Base-by-base conservation (phyloP, 352 stramenopile genomes). In the Globisporangium viniferum region DNA sequence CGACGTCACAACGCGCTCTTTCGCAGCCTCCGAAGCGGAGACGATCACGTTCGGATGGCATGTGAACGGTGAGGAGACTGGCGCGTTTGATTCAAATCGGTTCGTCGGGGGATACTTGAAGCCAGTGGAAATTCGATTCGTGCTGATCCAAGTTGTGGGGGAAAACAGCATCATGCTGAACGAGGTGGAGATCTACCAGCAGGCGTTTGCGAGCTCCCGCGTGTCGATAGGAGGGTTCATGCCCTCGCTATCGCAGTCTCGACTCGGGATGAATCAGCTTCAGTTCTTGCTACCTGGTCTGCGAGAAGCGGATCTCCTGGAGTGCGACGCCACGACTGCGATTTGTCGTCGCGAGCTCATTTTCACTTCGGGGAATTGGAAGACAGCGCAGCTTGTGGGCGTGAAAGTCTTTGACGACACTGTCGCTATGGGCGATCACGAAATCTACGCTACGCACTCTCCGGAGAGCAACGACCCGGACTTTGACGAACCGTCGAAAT, bases 161-260 rank as follows among this genome's bases (percentile, higher is more conserved):
- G 77, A 86, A 12, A 91, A 89, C 60, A 88, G 72, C 51, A 68
- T 91, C 48, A 60, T 74, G 12, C 29, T 91, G 24, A 91, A 86
- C 35, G 82, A 91, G 67, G 82, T 90, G 5, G 73, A 90, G 41
- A 71, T 91, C 44, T 90, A 85, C 41, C 84, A 93, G 62, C 73
- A 82, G 24, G 71, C 84, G 12, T 79, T 93, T 57, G 79, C 84
- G 2, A 81, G 76, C 39, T 71, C 75, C 31, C 75, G 67, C 24
- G 68, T 93, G 1, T 71, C 71, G 1, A 58, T 93, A 1, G 80
- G 84, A 10, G 81, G 79, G 10, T 87, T 80, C 65, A 81, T 93
- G 70, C 73, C 84, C 6, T 88, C 81, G 0, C 60, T 76, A 0
- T 78, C 81, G 14, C 60, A 72, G 44, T 29, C 69, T 64, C n/a